Percentiles rank a stretch among this genome's conserved stretches.
Evolutionary conservation across 2,329 filamentous ascomycete genomes (phyloP).

Genomic region (Diaporthe sp.): DNA sequence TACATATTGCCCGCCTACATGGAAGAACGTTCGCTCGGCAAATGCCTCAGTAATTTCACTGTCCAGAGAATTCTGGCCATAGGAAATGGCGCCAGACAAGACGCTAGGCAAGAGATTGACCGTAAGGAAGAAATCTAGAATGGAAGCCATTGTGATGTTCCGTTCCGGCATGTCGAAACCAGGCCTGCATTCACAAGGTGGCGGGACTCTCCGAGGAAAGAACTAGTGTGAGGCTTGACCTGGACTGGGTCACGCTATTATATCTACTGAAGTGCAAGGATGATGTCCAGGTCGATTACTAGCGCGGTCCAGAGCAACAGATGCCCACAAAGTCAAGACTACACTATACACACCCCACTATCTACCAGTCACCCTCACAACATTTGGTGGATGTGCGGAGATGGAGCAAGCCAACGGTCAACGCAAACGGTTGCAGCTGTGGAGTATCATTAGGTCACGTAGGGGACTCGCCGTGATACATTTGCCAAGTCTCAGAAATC

Average conservation of each 20-base stretch:
- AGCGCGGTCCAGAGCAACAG: no score
- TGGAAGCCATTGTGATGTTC: not conserved
- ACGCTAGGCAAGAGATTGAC: not conserved
- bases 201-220: not conserved
- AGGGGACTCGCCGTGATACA: no score
- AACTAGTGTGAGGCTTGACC: not conserved
- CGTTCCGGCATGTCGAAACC: not conserved
- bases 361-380: no score
- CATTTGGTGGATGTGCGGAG: no score
- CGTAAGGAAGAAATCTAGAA: not conserved
- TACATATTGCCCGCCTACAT: slow-evolving; percentile 12
- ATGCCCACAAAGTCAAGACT: no score
- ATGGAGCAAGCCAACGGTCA: no score
- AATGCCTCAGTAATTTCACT: not conserved
- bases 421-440: no score
- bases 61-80: not conserved
- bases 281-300: no score
- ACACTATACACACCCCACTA: no score
- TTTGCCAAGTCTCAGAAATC: no score
- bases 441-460: no score
- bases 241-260: not conserved
- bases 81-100: not conserved
- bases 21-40: not conserved
- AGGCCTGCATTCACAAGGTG: not conserved
- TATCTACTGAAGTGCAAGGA: not conserved